A percentile compares a stretch with the other conserved stretches of the same genome.
These are phyloP conservation scores for Thelonectria blattea DNA, from an alignment of 2,329 filamentous ascomycete species.

Conservation along the genomic window DNA sequence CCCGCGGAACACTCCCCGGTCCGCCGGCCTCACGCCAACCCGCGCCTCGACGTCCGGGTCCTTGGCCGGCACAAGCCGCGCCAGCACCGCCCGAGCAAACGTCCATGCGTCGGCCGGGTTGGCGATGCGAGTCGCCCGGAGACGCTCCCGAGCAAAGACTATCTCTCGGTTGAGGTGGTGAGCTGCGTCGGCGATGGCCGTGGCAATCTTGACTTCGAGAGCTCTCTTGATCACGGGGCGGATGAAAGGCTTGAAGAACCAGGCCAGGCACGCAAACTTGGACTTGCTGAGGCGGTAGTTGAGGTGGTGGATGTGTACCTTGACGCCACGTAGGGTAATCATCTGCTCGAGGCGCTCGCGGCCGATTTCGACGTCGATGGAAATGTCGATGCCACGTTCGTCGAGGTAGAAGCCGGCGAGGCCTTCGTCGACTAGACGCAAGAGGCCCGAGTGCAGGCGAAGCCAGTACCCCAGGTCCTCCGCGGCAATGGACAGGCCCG, in stretches of 20 bases:
- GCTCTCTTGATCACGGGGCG: slow-evolving; percentile 80
- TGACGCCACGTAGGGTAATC: slow-evolving; percentile 75
- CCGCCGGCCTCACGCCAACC: slow-evolving; percentile 68
- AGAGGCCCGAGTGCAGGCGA: slow-evolving; percentile 75
- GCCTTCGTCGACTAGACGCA: slow-evolving; percentile 80
- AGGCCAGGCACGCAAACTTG: slow-evolving; percentile 78
- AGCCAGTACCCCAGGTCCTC: slow-evolving; percentile 92
- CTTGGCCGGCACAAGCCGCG: slow-evolving; percentile 72
- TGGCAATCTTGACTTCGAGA: slow-evolving; percentile 78
- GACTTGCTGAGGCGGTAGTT: slow-evolving; percentile 77
- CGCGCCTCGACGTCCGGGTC: slow-evolving; percentile 79
- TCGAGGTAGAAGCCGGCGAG: slow-evolving; percentile 87
- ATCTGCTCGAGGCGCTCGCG: slow-evolving; percentile 81
- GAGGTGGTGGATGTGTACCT: slow-evolving; percentile 85
- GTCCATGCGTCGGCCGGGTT: slow-evolving; percentile 79
- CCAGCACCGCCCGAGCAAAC: slow-evolving; percentile 82
- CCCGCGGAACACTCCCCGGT: slow-evolving; percentile 72
- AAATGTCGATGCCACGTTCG: slow-evolving; percentile 84
- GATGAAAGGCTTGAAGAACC: slow-evolving; percentile 83
- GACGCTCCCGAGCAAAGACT: slow-evolving; percentile 82
- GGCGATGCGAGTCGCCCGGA: slow-evolving; percentile 84
- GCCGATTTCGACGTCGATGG: slow-evolving; percentile 83
- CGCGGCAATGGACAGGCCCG: slow-evolving; percentile 82
- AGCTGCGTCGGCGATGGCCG: slow-evolving; percentile 72
- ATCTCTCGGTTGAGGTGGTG: slow-evolving; percentile 83